Percentiles rank a stretch among this genome's conserved stretches.
phyloP scores from a whole-genome alignment of 2,329 filamentous ascomycete species.

The Colletotrichum siamense region DNA sequence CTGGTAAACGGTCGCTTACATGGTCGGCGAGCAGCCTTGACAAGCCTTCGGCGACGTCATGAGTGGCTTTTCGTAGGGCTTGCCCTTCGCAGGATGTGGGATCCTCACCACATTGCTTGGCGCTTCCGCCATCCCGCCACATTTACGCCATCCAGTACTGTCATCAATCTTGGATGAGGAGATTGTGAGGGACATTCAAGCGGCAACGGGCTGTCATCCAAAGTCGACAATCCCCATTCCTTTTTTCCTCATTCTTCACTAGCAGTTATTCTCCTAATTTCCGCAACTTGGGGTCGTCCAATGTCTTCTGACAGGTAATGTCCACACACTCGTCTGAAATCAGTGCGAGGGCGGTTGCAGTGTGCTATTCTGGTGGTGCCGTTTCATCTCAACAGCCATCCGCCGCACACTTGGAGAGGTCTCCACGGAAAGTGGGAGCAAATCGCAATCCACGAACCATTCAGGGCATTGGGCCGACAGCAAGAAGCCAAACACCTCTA shows the following conservation, averaged over 20 bases:
- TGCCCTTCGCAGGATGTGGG: background rate
- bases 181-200: background rate
- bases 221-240: background rate
- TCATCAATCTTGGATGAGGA: background rate
- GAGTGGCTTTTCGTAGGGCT: background rate
- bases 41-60: background rate
- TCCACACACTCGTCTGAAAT: slow-evolving; percentile 12
- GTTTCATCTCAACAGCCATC: slow-evolving; percentile 6
- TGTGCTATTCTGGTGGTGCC: background rate
- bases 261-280: background rate
- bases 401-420: background rate
- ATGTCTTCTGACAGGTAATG: slow-evolving; percentile 7
- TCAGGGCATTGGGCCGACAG: background rate
- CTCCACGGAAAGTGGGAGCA: background rate
- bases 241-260: background rate
- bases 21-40: background rate
- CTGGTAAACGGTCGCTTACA: background rate
- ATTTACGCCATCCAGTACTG: background rate
- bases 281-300: slow-evolving; percentile 1
- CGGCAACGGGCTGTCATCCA: background rate
- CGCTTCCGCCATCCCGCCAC: slow-evolving; percentile 8
- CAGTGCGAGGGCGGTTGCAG: background rate
- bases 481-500: background rate
- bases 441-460: background rate
- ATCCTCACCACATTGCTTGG: background rate